phyloP scores from a whole-genome alignment of 768 basidiomycete genomes.

The Pleurotus citrinopileatus region DNA sequence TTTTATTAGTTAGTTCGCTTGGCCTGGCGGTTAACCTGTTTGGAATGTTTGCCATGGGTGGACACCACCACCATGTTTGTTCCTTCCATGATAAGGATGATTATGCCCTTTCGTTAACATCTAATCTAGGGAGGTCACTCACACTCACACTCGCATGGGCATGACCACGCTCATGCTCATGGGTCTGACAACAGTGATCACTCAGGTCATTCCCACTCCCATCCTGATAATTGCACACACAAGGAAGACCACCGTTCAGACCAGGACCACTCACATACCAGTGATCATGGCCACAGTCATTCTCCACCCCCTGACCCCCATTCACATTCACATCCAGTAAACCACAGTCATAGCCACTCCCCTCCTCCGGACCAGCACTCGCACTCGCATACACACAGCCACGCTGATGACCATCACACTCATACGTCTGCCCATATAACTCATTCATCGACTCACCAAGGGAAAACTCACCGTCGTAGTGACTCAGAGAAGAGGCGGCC shows the following conservation, averaged over 20 bases:
- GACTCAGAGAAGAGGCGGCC: constrained; percentile 11
- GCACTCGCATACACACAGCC: constrained; percentile 22
- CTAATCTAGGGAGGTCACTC: constrained; percentile 47
- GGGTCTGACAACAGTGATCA: constrained; percentile 11
- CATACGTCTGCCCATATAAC: constrained; percentile 19
- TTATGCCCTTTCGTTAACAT: neutral
- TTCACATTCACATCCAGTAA: constrained; percentile 17
- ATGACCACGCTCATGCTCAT: constrained; percentile 13
- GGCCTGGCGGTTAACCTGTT: constrained; percentile 94
- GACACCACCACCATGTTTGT: constrained; percentile 83
- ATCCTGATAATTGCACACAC: constrained; percentile 13
- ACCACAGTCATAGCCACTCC: constrained; percentile 10
- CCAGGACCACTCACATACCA: constrained; percentile 24
- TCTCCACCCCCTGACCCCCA: constrained; percentile 12
- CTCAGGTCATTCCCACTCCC: constrained; percentile 14
- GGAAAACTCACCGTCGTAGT: constrained; percentile 14
- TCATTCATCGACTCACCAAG: constrained; percentile 22
- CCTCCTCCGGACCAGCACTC: constrained; percentile 22
- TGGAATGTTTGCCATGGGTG: constrained; percentile 99
- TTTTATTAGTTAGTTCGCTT: constrained; percentile 83
- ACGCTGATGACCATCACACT: constrained; percentile 20
- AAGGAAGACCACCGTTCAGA: constrained; percentile 17
- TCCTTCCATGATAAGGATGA: constrained; percentile 9
- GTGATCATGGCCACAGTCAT: constrained; percentile 22
- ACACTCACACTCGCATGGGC: constrained; percentile 25